Evolutionary conservation across 2,329 filamentous ascomycete species (phyloP).

Genomic region (Intubia oerlemansii): DNA sequence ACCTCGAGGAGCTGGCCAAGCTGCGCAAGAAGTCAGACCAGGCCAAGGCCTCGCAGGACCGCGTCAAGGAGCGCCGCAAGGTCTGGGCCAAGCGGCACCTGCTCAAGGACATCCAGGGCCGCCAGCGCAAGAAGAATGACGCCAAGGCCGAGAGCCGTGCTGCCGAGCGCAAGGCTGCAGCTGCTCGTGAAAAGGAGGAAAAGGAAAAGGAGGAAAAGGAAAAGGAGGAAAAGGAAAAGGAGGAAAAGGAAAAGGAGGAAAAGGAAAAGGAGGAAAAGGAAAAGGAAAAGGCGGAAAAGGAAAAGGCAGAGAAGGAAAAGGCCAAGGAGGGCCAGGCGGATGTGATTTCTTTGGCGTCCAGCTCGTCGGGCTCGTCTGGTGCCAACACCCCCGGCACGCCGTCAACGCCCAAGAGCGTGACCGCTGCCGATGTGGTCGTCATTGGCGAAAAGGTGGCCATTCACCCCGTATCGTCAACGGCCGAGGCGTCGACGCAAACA

Average conservation of each 20-base stretch:
- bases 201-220: conserved; percentile 7
- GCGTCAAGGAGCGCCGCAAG: conserved; percentile 20
- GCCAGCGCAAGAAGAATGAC: conserved; percentile 20
- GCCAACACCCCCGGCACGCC: too few species aligned
- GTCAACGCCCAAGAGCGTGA: background rate
- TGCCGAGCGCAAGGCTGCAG: conserved; percentile 12
- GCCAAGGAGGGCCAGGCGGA: background rate
- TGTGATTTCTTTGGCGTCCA: background rate
- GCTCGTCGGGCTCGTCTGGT: too few species aligned
- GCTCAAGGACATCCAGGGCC: conserved; percentile 17
- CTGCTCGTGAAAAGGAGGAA: conserved; percentile 9
- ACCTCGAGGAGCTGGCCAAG: conserved; percentile 20
- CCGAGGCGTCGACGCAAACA: too few species aligned
- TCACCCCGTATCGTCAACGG: too few species aligned
- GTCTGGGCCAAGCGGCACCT: conserved; percentile 17
- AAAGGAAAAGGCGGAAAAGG: background rate
- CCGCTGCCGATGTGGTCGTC: background rate
- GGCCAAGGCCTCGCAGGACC: conserved; percentile 22
- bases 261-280: background rate
- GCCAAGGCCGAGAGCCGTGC: conserved; percentile 17
- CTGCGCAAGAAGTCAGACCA: conserved; percentile 26
- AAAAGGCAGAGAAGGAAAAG: background rate
- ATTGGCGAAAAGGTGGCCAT: background rate
- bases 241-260: too few species aligned
- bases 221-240: conserved; percentile 1